Conservation (phyloP, 176 grass and related monocot species). For the Carex scoparia region DNA sequence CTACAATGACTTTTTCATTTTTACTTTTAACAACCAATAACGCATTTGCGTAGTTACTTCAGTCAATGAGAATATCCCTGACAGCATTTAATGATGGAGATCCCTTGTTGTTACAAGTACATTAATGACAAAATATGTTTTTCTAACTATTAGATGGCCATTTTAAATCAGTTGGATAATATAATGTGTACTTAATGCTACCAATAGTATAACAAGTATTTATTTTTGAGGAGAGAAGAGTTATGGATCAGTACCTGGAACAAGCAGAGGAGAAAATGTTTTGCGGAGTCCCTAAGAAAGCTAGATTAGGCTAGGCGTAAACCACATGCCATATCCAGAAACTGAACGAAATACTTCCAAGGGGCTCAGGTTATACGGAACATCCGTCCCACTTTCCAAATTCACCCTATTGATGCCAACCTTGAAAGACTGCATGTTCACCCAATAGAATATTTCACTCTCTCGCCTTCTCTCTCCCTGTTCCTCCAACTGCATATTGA, state of each 20-base stretch:
- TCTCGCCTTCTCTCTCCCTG: background rate
- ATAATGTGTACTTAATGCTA: background rate
- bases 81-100: background rate
- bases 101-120: background rate
- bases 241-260: background rate
- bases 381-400: background rate
- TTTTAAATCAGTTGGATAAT: background rate
- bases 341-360: background rate
- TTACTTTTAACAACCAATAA: background rate
- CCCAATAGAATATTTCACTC: conserved; percentile 6
- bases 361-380: background rate
- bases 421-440: no score
- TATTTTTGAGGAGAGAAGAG: background rate
- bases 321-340: background rate
- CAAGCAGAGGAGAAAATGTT: background rate
- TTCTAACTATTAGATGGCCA: background rate
- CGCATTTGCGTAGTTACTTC: background rate
- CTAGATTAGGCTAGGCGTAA: conserved; percentile 1
- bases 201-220: background rate
- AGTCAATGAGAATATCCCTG: background rate
- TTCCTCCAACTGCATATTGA: background rate
- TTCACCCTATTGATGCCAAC: background rate
- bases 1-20: background rate
- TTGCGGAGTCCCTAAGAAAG: background rate
- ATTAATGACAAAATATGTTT: background rate